phyloP scores from a whole-genome alignment of 2,329 filamentous ascomycete genomes.

The Penicillium sp. region DNA sequence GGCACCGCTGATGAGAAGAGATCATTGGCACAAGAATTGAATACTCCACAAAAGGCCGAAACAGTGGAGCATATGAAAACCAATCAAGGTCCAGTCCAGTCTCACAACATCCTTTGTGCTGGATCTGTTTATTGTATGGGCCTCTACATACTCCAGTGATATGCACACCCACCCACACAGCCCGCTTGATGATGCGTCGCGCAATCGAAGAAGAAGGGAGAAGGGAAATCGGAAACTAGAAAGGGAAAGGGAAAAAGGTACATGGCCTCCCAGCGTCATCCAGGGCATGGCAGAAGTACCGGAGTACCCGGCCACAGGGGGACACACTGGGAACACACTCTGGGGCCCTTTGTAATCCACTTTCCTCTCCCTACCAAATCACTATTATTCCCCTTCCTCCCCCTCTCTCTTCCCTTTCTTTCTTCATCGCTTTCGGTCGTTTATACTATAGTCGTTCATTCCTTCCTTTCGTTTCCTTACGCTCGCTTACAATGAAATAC shows the following conservation, averaged over 20 bases:
- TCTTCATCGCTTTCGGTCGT: slow-evolving; percentile 4
- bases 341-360: background rate
- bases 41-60: slow-evolving; percentile 3
- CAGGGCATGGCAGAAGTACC: background rate
- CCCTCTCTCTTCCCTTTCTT: slow-evolving; percentile 8
- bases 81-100: slow-evolving; percentile 6
- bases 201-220: background rate
- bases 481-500: slow-evolving; percentile 49
- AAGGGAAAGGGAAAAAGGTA: background rate
- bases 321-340: no score
- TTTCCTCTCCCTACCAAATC: background rate
- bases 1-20: background rate
- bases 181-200: slow-evolving; percentile 21
- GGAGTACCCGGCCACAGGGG: background rate
- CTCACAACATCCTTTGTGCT: slow-evolving; percentile 5
- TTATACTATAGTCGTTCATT: no score
- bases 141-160: slow-evolving; percentile 9
- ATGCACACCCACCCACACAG: slow-evolving; percentile 15
- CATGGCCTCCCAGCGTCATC: background rate
- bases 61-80: slow-evolving; percentile 5
- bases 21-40: slow-evolving; percentile 4
- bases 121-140: slow-evolving; percentile 3
- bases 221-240: background rate
- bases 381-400: slow-evolving; percentile 5
- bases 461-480: background rate